Percentiles rank a stretch among this genome's conserved stretches.
Evolutionary conservation across 2,329 filamentous ascomycete species (phyloP).

Genomic region (Zymoseptoria ardabiliae): DNA sequence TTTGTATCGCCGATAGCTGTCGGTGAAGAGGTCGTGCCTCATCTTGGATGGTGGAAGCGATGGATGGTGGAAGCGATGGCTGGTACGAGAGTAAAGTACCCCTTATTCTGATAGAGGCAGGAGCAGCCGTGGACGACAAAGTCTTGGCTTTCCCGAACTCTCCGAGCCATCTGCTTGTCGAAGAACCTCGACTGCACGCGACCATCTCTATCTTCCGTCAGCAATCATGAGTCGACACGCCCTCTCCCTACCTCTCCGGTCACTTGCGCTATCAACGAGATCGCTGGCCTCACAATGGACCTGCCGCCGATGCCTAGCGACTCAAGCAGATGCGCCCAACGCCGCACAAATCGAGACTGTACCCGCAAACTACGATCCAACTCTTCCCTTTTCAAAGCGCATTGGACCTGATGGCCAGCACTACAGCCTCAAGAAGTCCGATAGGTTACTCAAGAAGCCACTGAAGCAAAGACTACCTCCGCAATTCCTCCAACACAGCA

Average conservation of each 20-base stretch:
- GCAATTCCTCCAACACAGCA: slow-evolving; percentile 19
- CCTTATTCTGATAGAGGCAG: no score
- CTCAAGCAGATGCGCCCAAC: slow-evolving; percentile 15
- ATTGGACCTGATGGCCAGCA: slow-evolving; percentile 7
- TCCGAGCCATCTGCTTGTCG: not conserved
- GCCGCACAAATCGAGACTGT: not conserved
- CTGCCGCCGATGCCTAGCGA: slow-evolving; percentile 27
- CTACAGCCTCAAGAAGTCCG: slow-evolving; percentile 14
- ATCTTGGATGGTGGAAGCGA: not conserved
- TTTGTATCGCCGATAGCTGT: slow-evolving; percentile 5
- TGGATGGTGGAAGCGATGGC: no score
- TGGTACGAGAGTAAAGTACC: no score
- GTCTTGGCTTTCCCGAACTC: not conserved
- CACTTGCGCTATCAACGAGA: slow-evolving; percentile 10
- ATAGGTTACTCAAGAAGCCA: slow-evolving; percentile 18
- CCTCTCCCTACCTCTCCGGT: slow-evolving; percentile 21
- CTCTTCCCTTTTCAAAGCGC: slow-evolving; percentile 11
- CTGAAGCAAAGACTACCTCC: slow-evolving; percentile 10
- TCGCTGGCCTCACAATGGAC: slow-evolving; percentile 20
- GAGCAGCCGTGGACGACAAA: no score
- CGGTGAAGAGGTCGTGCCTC: slow-evolving; percentile 2
- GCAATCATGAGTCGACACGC: slow-evolving; percentile 21
- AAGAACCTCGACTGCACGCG: slow-evolving; percentile 6
- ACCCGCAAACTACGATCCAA: slow-evolving; percentile 15
- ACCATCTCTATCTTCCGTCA: slow-evolving; percentile 5